phyloP scores from a whole-genome alignment of 805 yeast genomes.

The Limtongia smithiae region DNA sequence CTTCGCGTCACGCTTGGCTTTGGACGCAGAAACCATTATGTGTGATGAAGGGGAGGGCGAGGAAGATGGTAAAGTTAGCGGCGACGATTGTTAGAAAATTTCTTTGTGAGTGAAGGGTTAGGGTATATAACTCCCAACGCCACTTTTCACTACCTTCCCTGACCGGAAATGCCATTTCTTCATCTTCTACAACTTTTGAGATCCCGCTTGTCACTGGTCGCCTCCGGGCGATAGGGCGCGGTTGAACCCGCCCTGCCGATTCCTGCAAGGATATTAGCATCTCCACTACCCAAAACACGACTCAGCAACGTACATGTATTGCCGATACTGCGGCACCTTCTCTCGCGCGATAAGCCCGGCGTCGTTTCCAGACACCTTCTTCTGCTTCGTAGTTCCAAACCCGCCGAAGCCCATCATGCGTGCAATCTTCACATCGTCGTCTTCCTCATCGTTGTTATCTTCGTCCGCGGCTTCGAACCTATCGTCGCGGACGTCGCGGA shows the following conservation, averaged over 20 bases:
- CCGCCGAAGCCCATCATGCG: slow-evolving; percentile 45
- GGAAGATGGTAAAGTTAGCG: neutral
- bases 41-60: neutral
- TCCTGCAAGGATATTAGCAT: slow-evolving; percentile 6
- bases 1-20: slow-evolving; percentile 98
- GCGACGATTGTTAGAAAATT: too few relatives aligned
- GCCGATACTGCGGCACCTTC: slow-evolving; percentile 39
- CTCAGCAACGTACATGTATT: slow-evolving; percentile 37
- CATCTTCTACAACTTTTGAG: too few relatives aligned
- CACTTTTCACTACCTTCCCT: too few relatives aligned
- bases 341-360: slow-evolving; percentile 37
- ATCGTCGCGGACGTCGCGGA: neutral
- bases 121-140: too few relatives aligned
- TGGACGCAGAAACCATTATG: slow-evolving; percentile 67
- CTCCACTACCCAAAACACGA: neutral
- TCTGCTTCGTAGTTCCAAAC: slow-evolving; percentile 42
- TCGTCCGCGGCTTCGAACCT: slow-evolving; percentile 4
- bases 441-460: slow-evolving; percentile 16
- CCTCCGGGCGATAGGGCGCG: slow-evolving; percentile 18
- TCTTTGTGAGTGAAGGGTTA: too few relatives aligned
- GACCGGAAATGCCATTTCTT: too few relatives aligned
- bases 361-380: slow-evolving; percentile 40
- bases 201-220: too few relatives aligned
- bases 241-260: slow-evolving; percentile 21
- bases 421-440: slow-evolving; percentile 34